A percentile compares a stretch with the other conserved stretches of the same genome.
phyloP scores from a whole-genome alignment of 2,329 filamentous ascomycete genomes.

The Fragosphaeria purpurea region DNA sequence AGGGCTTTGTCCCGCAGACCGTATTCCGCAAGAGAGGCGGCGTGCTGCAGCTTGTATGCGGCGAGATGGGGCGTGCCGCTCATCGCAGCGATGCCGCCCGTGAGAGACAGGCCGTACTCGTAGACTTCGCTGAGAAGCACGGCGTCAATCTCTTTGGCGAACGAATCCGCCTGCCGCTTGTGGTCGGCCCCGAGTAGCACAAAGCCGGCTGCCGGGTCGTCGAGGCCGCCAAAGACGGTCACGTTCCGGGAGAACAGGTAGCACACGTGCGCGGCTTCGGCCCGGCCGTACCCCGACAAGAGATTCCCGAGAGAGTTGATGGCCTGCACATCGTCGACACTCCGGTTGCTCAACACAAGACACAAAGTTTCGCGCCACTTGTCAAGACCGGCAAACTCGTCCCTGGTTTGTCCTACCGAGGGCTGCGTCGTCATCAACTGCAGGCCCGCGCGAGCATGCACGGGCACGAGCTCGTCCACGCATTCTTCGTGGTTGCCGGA shows the following conservation, averaged over 20 bases:
- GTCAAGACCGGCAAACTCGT: constrained; percentile 75
- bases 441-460: constrained; percentile 82
- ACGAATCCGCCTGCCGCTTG: constrained; percentile 56
- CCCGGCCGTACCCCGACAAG: constrained; percentile 72
- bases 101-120: constrained; percentile 75
- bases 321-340: constrained; percentile 64
- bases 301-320: constrained; percentile 73
- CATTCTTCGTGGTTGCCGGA: constrained; percentile 92
- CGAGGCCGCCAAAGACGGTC: constrained; percentile 67
- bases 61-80: constrained; percentile 65
- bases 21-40: constrained; percentile 71
- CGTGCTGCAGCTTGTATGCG: constrained; percentile 85
- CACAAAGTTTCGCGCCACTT: constrained; percentile 89
- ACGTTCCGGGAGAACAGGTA: constrained; percentile 72
- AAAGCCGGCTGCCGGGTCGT: constrained; percentile 69
- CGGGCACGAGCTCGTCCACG: constrained; percentile 88
- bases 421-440: constrained; percentile 76
- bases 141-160: constrained; percentile 71
- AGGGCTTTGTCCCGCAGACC: constrained; percentile 76
- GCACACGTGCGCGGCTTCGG: constrained; percentile 89
- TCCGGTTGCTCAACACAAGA: constrained; percentile 81
- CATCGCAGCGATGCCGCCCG: constrained; percentile 29
- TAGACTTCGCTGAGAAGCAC: constrained; percentile 94
- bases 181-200: constrained; percentile 76
- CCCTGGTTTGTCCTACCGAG: constrained; percentile 50